These are phyloP conservation scores for Diaporthe citri DNA, from an alignment of 2,329 filamentous ascomycete genomes.

Conservation along the genomic window DNA sequence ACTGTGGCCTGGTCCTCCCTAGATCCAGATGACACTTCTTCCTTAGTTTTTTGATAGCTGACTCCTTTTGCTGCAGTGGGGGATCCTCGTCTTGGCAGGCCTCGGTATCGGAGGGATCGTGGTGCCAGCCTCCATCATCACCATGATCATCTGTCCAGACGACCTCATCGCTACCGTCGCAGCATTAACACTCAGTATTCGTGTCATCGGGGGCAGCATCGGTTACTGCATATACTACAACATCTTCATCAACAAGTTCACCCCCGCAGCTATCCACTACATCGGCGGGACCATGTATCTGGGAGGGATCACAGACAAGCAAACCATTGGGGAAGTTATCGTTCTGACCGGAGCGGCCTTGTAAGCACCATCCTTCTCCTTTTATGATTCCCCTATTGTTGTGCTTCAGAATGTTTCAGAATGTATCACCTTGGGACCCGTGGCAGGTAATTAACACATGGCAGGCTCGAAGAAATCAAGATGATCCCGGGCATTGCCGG, in stretches of 20 bases:
- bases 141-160: constrained; percentile 77
- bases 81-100: constrained; percentile 70
- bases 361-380: not conserved
- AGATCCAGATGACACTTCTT: too few species aligned
- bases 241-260: constrained; percentile 62
- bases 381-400: too few species aligned
- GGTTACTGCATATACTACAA: constrained; percentile 73
- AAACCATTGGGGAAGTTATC: constrained; percentile 63
- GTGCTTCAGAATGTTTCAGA: too few species aligned
- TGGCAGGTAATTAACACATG: too few species aligned
- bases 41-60: too few species aligned
- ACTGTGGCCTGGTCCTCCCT: too few species aligned
- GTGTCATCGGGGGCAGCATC: constrained; percentile 75
- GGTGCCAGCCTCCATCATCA: constrained; percentile 76
- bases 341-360: constrained; percentile 65
- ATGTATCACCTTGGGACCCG: too few species aligned
- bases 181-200: constrained; percentile 76
- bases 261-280: constrained; percentile 57
- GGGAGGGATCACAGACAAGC: constrained; percentile 61
- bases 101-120: constrained; percentile 77
- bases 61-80: too few species aligned
- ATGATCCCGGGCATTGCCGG: constrained; percentile 65
- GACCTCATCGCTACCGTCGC: constrained; percentile 78
- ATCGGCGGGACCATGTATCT: constrained; percentile 64
- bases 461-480: constrained; percentile 57